Conservation (phyloP, 345 rosid genomes). For the Orychophragmus violaceus region DNA sequence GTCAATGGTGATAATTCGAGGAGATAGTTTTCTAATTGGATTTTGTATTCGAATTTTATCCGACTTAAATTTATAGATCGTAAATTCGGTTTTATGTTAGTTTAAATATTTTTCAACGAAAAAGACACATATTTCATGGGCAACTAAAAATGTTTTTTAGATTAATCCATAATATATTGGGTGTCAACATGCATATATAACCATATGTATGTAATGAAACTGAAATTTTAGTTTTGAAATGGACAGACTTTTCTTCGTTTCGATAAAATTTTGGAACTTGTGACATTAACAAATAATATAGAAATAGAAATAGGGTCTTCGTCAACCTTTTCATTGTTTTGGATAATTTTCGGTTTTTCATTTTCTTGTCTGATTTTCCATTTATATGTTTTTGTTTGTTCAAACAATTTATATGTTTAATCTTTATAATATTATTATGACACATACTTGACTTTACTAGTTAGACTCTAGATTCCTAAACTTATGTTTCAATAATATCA, state of each 20-base stretch:
- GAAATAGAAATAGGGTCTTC: not conserved
- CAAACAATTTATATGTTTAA: not conserved
- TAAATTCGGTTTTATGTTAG: too few relatives aligned
- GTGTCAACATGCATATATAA: not conserved
- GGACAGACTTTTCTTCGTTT: not conserved
- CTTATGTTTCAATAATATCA: not conserved
- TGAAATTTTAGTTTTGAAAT: not conserved
- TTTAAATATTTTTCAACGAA: too few relatives aligned
- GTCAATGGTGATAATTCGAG: not conserved
- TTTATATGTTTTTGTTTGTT: too few relatives aligned
- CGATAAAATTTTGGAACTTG: not conserved
- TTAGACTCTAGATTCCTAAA: not conserved
- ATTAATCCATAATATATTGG: not conserved
- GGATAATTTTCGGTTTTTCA: not conserved
- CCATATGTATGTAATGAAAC: not conserved
- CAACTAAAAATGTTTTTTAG: not conserved
- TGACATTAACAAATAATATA: not conserved
- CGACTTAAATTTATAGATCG: too few relatives aligned
- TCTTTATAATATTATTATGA: not conserved
- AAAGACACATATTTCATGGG: not conserved
- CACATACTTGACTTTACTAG: not conserved
- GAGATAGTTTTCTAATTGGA: too few relatives aligned
- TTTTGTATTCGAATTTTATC: too few relatives aligned
- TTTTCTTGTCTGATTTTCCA: too few relatives aligned
- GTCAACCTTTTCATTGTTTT: not conserved